phyloP scores from a whole-genome alignment of 2,329 filamentous ascomycete genomes.

The Ceratocystis eucalypticola region DNA sequence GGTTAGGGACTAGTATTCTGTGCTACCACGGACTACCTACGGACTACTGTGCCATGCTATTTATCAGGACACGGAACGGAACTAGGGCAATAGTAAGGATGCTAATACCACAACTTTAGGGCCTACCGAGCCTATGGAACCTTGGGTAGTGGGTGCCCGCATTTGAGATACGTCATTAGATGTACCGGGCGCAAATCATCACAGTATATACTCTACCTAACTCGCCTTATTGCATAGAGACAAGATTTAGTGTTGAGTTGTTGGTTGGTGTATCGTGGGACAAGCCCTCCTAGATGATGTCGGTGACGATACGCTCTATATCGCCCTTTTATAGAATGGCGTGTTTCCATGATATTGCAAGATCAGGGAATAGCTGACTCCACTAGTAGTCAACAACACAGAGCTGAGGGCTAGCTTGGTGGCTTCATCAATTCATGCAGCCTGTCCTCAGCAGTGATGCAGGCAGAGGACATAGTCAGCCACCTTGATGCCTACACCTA shows the following conservation, averaged over 20 bases:
- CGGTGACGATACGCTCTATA: not conserved
- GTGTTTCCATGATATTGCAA: not conserved
- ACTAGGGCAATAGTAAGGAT: not conserved
- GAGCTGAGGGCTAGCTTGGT: not conserved
- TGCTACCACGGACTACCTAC: no score
- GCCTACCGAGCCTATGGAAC: not conserved
- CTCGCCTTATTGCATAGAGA: no score
- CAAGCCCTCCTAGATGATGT: not conserved
- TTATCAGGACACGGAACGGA: no score
- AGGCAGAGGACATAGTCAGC: not conserved
- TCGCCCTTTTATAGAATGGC: not conserved
- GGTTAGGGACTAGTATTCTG: no score
- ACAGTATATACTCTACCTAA: no score
- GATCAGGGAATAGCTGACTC: not conserved
- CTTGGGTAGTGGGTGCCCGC: not conserved
- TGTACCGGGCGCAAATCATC: not conserved
- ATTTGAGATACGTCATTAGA: not conserved
- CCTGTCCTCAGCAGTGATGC: not conserved
- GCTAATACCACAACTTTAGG: not conserved
- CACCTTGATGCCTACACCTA: conserved; percentile 1
- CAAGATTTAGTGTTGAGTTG: not conserved
- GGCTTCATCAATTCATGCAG: not conserved
- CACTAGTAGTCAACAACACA: not conserved
- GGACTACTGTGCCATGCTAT: no score
- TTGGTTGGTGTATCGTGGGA: not conserved